phyloP scores from a whole-genome alignment of 129 eudicot species.

The Flaveria bidentis region DNA sequence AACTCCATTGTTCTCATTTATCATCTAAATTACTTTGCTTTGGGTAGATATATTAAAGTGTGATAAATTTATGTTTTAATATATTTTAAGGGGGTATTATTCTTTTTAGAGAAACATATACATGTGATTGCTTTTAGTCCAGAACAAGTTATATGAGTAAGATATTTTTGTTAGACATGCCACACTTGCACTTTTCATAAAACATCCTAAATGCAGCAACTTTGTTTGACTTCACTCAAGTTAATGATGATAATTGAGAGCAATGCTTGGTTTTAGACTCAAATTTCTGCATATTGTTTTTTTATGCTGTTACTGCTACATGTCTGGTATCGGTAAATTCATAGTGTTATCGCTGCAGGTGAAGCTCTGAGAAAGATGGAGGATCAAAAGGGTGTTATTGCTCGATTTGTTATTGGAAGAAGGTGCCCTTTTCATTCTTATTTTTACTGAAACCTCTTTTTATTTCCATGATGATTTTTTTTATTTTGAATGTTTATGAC shows the following conservation, averaged over 20 bases:
- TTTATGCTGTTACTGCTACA: not conserved
- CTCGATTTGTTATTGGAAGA: constrained; percentile 94
- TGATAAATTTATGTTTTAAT: not conserved
- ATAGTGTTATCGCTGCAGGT: constrained; percentile 48
- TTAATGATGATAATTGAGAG: constrained; percentile 12
- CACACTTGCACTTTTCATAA: not conserved
- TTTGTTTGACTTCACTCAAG: not conserved
- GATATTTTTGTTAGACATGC: not conserved
- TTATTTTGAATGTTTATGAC: constrained; percentile 13
- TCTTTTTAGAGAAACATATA: not conserved
- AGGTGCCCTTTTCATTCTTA: constrained; percentile 44
- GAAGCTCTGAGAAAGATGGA: constrained; percentile 70
- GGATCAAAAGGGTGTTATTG: constrained; percentile 74
- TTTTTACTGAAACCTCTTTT: not conserved
- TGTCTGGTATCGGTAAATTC: constrained; percentile 8
- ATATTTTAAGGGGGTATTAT: not conserved
- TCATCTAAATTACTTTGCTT: constrained; percentile 11
- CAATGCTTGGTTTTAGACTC: constrained; percentile 15
- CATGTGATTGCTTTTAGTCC: constrained; percentile 6
- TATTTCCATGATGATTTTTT: constrained; percentile 5
- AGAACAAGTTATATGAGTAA: constrained; percentile 9
- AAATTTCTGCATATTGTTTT: not conserved
- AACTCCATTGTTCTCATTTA: constrained; percentile 7
- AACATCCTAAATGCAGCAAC: not conserved
- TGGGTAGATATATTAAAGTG: not conserved